Percentiles rank a stretch among this genome's conserved stretches.
phyloP scores from a whole-genome alignment of 2,329 filamentous ascomycete species.

The Corynespora cassiicola region DNA sequence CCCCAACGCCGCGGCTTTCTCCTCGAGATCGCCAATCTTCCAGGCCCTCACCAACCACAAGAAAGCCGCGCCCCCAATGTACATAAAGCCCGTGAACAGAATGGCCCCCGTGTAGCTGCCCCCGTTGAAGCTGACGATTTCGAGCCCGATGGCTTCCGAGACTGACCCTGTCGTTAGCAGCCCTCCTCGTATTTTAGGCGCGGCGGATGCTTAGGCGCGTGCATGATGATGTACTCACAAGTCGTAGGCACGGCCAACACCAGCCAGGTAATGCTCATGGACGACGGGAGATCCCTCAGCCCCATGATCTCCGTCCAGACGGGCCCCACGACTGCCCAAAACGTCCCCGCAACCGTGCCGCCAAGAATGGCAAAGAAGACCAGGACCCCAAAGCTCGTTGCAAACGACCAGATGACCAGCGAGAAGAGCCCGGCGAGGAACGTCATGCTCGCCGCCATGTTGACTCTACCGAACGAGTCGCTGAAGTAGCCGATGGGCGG shows the following conservation, averaged over 20 bases:
- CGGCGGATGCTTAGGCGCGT: too few species aligned
- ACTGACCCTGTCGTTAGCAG: too few species aligned
- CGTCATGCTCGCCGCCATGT: conserved; percentile 72
- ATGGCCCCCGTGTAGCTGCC: conserved; percentile 64
- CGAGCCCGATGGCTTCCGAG: conserved; percentile 62
- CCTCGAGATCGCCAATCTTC: conserved; percentile 64
- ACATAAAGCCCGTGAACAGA: conserved; percentile 68
- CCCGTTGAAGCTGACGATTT: conserved; percentile 57
- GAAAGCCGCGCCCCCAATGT: conserved; percentile 61
- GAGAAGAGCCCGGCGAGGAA: conserved; percentile 69
- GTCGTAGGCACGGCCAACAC: conserved; percentile 73
- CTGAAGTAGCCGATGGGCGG: conserved; percentile 76
- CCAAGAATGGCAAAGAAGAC: conserved; percentile 73
- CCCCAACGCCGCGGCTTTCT: conserved; percentile 40
- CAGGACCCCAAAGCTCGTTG: conserved; percentile 70
- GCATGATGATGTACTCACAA: conserved; percentile 52
- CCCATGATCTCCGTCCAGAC: conserved; percentile 78
- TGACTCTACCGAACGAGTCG: conserved; percentile 73
- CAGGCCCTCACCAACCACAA: conserved; percentile 64
- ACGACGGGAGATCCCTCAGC: conserved; percentile 70
- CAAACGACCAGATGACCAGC: conserved; percentile 76
- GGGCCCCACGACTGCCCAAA: conserved; percentile 69
- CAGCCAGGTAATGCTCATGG: conserved; percentile 75
- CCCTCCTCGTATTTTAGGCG: too few species aligned
- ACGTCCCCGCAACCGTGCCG: conserved; percentile 72